phyloP scores from a whole-genome alignment of 805 yeast genomes.

The Candida ipomoeae region DNA sequence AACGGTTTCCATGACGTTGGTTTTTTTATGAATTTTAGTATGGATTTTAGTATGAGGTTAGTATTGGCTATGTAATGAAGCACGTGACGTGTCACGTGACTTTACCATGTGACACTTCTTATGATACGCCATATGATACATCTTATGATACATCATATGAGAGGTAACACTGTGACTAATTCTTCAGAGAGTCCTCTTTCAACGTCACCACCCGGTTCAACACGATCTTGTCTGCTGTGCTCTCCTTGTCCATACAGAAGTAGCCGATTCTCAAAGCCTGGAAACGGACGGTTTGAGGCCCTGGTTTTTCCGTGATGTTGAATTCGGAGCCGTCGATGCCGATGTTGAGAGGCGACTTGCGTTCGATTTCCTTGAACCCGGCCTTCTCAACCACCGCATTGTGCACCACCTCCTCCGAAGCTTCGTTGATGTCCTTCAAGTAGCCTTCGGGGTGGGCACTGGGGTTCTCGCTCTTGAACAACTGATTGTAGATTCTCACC shows the following conservation, averaged over 20 bases:
- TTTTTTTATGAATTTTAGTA: too few relatives aligned
- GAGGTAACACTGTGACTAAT: conserved; percentile 7
- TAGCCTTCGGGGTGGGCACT: conserved; percentile 82
- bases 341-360: conserved; percentile 72
- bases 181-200: conserved; percentile 70
- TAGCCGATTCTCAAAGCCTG: conserved; percentile 97
- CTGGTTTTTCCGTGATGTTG: conserved; percentile 55
- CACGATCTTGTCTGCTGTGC: conserved; percentile 52
- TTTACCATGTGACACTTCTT: too few relatives aligned
- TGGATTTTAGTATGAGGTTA: too few relatives aligned
- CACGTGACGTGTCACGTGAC: too few relatives aligned
- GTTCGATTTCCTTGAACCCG: conserved; percentile 63
- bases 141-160: too few relatives aligned
- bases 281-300: conserved; percentile 61
- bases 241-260: conserved; percentile 84
- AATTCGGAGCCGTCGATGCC: conserved; percentile 59
- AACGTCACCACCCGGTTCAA: conserved; percentile 90
- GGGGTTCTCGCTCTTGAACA: conserved; percentile 91
- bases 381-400: conserved; percentile 69
- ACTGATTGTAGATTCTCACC: conserved; percentile 80
- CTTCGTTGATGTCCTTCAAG: conserved; percentile 75
- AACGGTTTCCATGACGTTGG: too few relatives aligned
- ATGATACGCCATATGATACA: too few relatives aligned
- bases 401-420: conserved; percentile 65
- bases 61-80: too few relatives aligned